A percentile compares a stretch with the other conserved stretches of the same genome.
phyloP scores from a whole-genome alignment of 176 grass and related monocot genomes.

The Aegilops sharonensis region DNA sequence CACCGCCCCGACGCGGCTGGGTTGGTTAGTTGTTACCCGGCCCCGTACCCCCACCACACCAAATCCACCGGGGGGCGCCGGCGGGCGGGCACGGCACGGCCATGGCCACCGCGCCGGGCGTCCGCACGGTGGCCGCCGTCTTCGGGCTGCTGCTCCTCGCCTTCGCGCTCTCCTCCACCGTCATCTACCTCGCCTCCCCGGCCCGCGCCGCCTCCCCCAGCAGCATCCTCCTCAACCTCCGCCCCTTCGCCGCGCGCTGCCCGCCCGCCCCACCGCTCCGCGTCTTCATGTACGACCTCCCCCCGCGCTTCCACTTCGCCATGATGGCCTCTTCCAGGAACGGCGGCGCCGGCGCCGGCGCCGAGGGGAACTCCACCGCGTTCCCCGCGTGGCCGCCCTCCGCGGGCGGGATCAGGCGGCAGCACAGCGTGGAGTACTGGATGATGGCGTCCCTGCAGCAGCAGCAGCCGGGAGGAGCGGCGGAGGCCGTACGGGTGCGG shows the following conservation, averaged over 20 bases:
- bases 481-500: slow-evolving; percentile 70
- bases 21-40: not conserved
- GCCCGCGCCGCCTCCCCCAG: slow-evolving; percentile 35
- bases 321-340: slow-evolving; percentile 42
- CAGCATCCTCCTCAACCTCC: slow-evolving; percentile 41
- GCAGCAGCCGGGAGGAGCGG: not conserved
- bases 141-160: slow-evolving; percentile 51
- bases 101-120: slow-evolving; percentile 30
- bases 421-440: slow-evolving; percentile 98
- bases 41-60: not conserved
- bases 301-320: slow-evolving; percentile 72
- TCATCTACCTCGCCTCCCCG: slow-evolving; percentile 63
- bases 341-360: not conserved
- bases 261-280: slow-evolving; percentile 40
- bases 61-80: not conserved
- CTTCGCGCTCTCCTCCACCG: slow-evolving; percentile 44
- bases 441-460: slow-evolving; percentile 86
- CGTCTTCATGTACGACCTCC: slow-evolving; percentile 92
- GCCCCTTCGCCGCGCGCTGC: slow-evolving; percentile 42
- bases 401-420: slow-evolving; percentile 67
- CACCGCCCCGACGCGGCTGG: not conserved
- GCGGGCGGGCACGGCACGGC: slow-evolving; percentile 5
- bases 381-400: slow-evolving; percentile 70
- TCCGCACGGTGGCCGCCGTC: slow-evolving; percentile 47
- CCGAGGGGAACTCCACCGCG: slow-evolving; percentile 33